These are phyloP conservation scores for Penicillium sclerotigenum DNA, from an alignment of 2,329 filamentous ascomycete species.

Conservation along the genomic window DNA sequence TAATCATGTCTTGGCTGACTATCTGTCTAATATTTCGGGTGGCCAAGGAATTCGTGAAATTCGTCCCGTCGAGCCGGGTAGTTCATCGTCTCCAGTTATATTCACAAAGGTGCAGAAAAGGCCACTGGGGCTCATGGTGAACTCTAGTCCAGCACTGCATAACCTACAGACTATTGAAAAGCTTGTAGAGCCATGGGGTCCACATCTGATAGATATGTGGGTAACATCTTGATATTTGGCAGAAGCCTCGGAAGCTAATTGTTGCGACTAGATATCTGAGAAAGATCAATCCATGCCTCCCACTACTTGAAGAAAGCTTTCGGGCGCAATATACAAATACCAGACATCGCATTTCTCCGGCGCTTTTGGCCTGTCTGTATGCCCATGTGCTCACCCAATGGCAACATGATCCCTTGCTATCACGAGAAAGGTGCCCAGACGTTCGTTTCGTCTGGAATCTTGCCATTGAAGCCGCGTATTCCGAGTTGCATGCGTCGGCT, in stretches of 20 bases:
- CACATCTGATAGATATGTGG: neutral
- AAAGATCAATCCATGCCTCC: constrained; percentile 53
- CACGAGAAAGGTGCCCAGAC: constrained; percentile 46
- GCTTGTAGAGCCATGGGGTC: constrained; percentile 36
- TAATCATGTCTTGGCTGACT: constrained; percentile 53
- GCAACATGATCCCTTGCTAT: constrained; percentile 40
- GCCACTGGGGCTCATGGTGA: constrained; percentile 7
- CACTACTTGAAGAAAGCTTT: constrained; percentile 53
- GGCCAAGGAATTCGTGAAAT: constrained; percentile 17
- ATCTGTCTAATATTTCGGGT: constrained; percentile 41
- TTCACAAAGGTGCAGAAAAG: constrained; percentile 13
- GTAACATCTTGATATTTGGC: neutral
- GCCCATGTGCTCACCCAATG: constrained; percentile 54
- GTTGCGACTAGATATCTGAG: constrained; percentile 45
- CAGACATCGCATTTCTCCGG: constrained; percentile 50
- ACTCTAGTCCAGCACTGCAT: neutral
- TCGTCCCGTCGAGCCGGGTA: constrained; percentile 17
- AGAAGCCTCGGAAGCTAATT: neutral
- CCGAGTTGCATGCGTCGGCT: constrained; percentile 53
- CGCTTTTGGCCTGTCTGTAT: constrained; percentile 52
- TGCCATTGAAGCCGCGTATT: constrained; percentile 54
- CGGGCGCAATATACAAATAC: constrained; percentile 40
- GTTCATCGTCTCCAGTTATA: constrained; percentile 23
- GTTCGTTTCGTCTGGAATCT: constrained; percentile 58
- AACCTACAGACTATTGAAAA: constrained; percentile 48